phyloP scores from a whole-genome alignment of 2,329 filamentous ascomycete species.

The Xylaria sp. region DNA sequence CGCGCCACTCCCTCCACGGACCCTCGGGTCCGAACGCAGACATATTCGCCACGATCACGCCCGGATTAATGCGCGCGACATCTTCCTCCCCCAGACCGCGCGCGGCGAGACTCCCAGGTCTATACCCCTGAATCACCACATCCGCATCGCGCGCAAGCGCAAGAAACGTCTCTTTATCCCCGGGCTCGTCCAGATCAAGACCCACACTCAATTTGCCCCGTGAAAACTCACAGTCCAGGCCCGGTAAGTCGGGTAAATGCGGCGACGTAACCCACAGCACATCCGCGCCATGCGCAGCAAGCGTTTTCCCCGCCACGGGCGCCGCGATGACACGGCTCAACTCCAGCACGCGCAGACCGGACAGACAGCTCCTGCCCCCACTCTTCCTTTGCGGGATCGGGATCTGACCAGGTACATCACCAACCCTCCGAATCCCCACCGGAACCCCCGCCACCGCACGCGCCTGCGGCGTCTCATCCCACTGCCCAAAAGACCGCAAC shows the following conservation, averaged over 20 bases:
- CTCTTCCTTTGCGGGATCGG: constrained; percentile 26
- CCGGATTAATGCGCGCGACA: constrained; percentile 6
- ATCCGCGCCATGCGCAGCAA: constrained; percentile 38
- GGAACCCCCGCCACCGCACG: constrained; percentile 41
- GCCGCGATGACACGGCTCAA: constrained; percentile 37
- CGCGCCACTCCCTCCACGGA: constrained; percentile 35
- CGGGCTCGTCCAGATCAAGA: constrained; percentile 16
- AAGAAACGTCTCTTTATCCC: constrained; percentile 26
- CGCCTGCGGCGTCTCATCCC: constrained; percentile 47
- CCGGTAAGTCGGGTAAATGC: constrained; percentile 32
- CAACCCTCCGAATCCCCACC: constrained; percentile 34
- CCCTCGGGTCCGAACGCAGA: constrained; percentile 48
- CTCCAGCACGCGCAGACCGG: constrained; percentile 27
- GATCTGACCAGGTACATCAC: too few relatives aligned
- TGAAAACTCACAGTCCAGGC: constrained; percentile 33
- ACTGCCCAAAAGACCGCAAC: constrained; percentile 44
- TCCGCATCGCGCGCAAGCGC: constrained; percentile 34
- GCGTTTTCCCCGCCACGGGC: constrained; percentile 34
- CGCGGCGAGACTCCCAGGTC: constrained; percentile 42
- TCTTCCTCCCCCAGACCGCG: constrained; percentile 30
- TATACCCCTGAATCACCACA: constrained; percentile 43
- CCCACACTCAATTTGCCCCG: constrained; percentile 35
- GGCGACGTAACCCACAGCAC: constrained; percentile 37
- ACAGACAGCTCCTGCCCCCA: constrained; percentile 30
- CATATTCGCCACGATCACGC: constrained; percentile 27